phyloP scores from a whole-genome alignment of 441 rosid species.

The Jatropha podagrica region DNA sequence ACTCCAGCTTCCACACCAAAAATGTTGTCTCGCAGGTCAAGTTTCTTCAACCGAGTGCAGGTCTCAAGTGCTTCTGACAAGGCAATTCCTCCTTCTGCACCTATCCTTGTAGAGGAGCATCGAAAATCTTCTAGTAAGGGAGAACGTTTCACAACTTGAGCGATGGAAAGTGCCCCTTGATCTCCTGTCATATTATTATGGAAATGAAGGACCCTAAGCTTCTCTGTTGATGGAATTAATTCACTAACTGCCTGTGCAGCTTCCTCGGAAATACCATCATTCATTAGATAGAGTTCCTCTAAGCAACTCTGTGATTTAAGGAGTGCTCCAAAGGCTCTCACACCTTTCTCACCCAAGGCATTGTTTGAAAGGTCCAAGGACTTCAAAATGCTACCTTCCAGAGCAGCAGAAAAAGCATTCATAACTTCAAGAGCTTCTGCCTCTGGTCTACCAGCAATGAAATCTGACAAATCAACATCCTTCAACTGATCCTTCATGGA shows the following conservation, averaged over 20 bases:
- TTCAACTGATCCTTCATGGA: slow-evolving; percentile 70
- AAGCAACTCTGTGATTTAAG: slow-evolving; percentile 66
- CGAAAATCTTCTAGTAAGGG: slow-evolving; percentile 68
- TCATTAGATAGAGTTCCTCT: slow-evolving; percentile 84
- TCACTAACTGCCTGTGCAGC: slow-evolving; percentile 86
- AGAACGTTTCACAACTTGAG: slow-evolving; percentile 64
- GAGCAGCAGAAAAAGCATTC: slow-evolving; percentile 65
- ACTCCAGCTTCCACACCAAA: slow-evolving; percentile 82
- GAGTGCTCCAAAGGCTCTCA: slow-evolving; percentile 80
- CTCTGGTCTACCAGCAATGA: slow-evolving; percentile 89
- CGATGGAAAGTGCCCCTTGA: slow-evolving; percentile 74
- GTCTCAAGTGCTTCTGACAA: slow-evolving; percentile 67
- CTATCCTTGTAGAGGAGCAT: slow-evolving; percentile 89
- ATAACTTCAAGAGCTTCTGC: slow-evolving; percentile 93
- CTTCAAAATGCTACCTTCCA: slow-evolving; percentile 65
- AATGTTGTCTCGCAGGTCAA: slow-evolving; percentile 90
- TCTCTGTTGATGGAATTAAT: slow-evolving; percentile 79
- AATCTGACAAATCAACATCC: slow-evolving; percentile 87
- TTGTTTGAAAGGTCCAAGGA: slow-evolving; percentile 85
- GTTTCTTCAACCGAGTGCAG: slow-evolving; percentile 63
- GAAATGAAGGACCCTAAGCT: slow-evolving; percentile 73
- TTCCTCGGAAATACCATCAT: slow-evolving; percentile 90
- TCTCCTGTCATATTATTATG: slow-evolving; percentile 96
- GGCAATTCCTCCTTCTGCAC: slow-evolving; percentile 72
- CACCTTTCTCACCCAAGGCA: slow-evolving; percentile 96